phyloP scores from a whole-genome alignment of 129 eudicot species.

The Glebionis coronaria region DNA sequence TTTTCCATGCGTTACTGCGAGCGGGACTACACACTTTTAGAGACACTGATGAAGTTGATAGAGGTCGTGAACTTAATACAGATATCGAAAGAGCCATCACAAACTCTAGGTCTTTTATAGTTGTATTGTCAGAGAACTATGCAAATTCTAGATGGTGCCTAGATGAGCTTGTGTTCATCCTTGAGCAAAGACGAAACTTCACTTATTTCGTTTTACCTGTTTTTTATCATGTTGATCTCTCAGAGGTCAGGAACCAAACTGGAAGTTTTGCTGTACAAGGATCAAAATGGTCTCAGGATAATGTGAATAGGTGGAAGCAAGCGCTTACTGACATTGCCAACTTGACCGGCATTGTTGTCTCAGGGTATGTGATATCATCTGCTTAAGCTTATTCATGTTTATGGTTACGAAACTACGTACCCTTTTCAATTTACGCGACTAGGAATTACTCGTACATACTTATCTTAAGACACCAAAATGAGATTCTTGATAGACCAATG shows the following conservation, averaged over 20 bases:
- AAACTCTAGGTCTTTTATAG: conserved; percentile 2
- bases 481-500: neutral
- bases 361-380: neutral
- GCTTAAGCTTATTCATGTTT: no score
- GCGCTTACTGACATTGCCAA: neutral
- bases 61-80: conserved; percentile 12
- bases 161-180: conserved; percentile 11
- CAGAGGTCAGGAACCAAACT: conserved; percentile 11
- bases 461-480: no score
- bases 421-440: no score
- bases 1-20: neutral
- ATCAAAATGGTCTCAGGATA: neutral
- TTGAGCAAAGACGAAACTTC: neutral
- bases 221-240: conserved; percentile 19
- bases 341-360: neutral
- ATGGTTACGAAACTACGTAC: no score
- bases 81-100: conserved; percentile 8
- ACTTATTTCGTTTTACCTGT: conserved; percentile 11
- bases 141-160: neutral
- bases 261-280: neutral
- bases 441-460: no score
- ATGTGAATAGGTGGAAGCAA: neutral
- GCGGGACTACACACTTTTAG: neutral
- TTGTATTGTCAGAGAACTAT: conserved; percentile 14
- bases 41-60: neutral